Conservation (phyloP, 805 yeast genomes). For the Brettanomyces bruxellensis region DNA sequence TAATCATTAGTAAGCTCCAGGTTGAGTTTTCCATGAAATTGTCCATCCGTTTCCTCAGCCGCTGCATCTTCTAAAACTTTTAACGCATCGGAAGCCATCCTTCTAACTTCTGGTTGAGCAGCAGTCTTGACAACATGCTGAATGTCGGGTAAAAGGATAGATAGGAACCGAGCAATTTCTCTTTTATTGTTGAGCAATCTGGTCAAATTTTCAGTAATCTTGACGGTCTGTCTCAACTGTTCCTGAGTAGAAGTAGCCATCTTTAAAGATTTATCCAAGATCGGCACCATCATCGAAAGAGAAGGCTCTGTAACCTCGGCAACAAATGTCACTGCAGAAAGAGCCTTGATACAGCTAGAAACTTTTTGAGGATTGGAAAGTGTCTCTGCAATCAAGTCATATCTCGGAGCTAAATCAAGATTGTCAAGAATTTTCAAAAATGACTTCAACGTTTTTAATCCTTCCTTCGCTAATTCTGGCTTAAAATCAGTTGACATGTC, state of each 20-base stretch:
- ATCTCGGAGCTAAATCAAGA: constrained; percentile 82
- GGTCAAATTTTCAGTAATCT: constrained; percentile 91
- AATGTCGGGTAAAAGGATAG: constrained; percentile 84
- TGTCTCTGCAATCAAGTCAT: constrained; percentile 76
- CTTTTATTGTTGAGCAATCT: constrained; percentile 88
- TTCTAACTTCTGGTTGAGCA: constrained; percentile 93
- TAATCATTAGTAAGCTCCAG: constrained; percentile 43
- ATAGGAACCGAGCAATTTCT: constrained; percentile 84
- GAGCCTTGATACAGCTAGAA: constrained; percentile 78
- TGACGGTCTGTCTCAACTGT: constrained; percentile 92
- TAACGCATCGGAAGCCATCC: constrained; percentile 80
- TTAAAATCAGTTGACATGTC: constrained; percentile 92
- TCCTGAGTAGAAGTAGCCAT: constrained; percentile 89
- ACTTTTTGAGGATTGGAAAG: constrained; percentile 86
- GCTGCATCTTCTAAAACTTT: constrained; percentile 73
- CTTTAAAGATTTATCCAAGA: constrained; percentile 79
- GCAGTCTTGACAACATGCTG: constrained; percentile 83
- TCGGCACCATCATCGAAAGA: constrained; percentile 82
- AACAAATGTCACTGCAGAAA: constrained; percentile 91
- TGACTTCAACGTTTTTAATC: constrained; percentile 56
- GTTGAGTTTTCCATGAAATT: constrained; percentile 67
- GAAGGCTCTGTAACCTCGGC: constrained; percentile 99
- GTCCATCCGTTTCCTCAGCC: constrained; percentile 55
- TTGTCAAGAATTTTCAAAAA: constrained; percentile 84
- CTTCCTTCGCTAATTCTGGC: constrained; percentile 88